Evolutionary conservation across 192 early-diverging fungal species (phyloP).

Genomic region (Oehlia diaphana): DNA sequence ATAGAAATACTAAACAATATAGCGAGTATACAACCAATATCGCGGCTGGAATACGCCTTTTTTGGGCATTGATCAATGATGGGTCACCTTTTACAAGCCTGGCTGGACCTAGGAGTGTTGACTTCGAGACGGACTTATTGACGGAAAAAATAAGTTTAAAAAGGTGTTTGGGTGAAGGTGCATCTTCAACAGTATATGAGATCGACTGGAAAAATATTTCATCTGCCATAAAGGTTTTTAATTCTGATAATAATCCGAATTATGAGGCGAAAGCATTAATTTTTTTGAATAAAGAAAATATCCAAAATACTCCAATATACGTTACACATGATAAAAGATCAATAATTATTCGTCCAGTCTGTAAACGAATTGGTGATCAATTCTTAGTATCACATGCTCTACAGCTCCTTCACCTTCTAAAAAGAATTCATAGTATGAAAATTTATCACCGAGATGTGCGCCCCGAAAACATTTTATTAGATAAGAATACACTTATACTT

Average conservation of each 20-base stretch:
- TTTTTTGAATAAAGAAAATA: no score
- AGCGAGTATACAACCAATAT: constrained; percentile 3
- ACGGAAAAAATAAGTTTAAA: neutral
- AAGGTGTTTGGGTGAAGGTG: neutral
- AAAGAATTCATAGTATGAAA: neutral
- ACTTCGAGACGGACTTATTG: no score
- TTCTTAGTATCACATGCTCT: neutral
- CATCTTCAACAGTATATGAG: constrained; percentile 15
- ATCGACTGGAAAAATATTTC: constrained; percentile 12
- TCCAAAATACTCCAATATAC: neutral
- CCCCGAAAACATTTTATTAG: constrained; percentile 9
- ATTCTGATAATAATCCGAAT: neutral
- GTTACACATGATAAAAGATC: constrained; percentile 1
- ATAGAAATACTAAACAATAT: constrained; percentile 9
- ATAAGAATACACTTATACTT: constrained; percentile 7
- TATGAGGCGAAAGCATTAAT: neutral
- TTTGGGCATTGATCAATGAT: constrained; percentile 8
- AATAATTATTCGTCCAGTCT: constrained; percentile 10
- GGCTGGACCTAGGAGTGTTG: neutral
- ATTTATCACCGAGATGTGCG: constrained; percentile 11
- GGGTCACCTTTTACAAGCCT: neutral
- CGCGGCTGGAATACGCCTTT: neutral
- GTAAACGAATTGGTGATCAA: neutral
- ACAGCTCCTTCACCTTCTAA: neutral
- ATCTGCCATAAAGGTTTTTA: no score